Conservation (phyloP, 495 filamentous ascomycete species). For the Hyaloscypha hepaticicola region DNA sequence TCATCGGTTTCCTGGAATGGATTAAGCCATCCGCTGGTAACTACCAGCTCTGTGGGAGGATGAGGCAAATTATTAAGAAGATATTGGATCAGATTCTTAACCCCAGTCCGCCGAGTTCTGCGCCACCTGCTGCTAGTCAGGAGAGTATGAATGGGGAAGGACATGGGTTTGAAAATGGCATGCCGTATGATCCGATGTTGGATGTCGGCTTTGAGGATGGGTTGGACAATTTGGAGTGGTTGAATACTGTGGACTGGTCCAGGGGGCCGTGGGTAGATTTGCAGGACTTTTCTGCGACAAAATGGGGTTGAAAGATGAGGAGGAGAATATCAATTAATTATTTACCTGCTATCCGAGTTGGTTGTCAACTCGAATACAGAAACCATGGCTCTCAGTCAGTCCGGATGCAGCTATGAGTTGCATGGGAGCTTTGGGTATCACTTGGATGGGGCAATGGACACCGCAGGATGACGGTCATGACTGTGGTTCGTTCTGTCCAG, state of each 20-base stretch:
- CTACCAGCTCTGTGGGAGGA: conserved; percentile 27
- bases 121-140: background rate
- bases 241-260: conserved; percentile 31
- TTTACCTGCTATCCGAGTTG: background rate
- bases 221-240: conserved; percentile 29
- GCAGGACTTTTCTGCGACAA: conserved; percentile 21
- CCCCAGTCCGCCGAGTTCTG: conserved; percentile 16
- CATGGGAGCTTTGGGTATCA: too few species aligned
- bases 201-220: conserved; percentile 14
- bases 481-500: too few species aligned
- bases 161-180: background rate
- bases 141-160: background rate
- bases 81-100: conserved; percentile 32
- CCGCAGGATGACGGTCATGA: too few species aligned
- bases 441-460: too few species aligned
- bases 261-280: conserved; percentile 30
- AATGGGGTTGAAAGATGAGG: conserved; percentile 16
- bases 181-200: conserved; percentile 13
- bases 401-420: too few species aligned
- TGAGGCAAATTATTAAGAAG: conserved; percentile 29
- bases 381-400: too few species aligned
- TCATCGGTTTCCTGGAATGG: conserved; percentile 33
- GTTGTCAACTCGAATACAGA: too few species aligned
- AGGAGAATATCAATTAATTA: background rate
- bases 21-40: conserved; percentile 30